Evolutionary conservation across 2,329 filamentous ascomycete genomes (phyloP), one percentile per base, ranked within the genome.

Genomic region (Myriosclerotinia duriaeana): DNA sequence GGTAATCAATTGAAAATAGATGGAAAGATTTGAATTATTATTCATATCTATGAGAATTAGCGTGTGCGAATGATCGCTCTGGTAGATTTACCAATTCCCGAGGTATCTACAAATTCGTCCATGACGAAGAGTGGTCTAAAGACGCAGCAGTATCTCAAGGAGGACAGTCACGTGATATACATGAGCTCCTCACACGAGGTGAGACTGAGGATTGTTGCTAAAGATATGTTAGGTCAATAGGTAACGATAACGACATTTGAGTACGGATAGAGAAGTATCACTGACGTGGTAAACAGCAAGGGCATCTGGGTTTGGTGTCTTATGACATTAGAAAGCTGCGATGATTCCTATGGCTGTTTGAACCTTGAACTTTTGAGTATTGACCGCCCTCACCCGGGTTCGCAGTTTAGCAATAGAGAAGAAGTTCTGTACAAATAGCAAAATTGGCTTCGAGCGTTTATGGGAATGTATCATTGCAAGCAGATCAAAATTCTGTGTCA

Each of bases 31-130:
- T 22, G 42, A 42, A 3, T 63, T 62, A 40, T 66, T 61, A 17
- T 71, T 71, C 68, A 71, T 65, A 50, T 71, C 69, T 71, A 53
- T 52, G 17, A 40, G 2, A 30, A 54, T 67, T 30, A 66, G 61
- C 48, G 20, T 67, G n/a, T 59, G 30, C 7, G 5, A 34, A 17
- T 14, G 34, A 6, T 17, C 7, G 5, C 22, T 53, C 54, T 42
- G 20, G 50, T 54, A 26, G n/a, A 66, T 55, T 46, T 63, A 66
- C 64, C 64, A 63, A 66, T 66, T 44, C 64, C 64, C 3, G 64
- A 42, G 15, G 58, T 63, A 46, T 66, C 64, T 54, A 66, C 14
- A n/a, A 62, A 50, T 53, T 50, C 40, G 17, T 66, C 64, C 64
- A 66, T 66, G 30, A 40, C 53, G 50, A 22, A n/a, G 30, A 64